phyloP scores from a whole-genome alignment of 1,284 basidiomycete species.

The Austroboletus sp. region DNA sequence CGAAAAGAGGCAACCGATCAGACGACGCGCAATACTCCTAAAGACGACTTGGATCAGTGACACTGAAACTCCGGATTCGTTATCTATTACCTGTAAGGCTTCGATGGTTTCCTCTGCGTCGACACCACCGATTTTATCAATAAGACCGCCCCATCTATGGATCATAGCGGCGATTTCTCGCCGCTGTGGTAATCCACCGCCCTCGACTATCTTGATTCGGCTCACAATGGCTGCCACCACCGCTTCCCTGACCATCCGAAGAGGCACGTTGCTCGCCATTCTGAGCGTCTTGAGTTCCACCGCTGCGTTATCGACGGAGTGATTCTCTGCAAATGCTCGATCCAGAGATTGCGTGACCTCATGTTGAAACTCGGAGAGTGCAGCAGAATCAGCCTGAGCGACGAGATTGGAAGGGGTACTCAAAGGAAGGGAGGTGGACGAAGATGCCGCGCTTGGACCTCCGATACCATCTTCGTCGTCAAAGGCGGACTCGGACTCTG shows the following conservation, averaged over 20 bases:
- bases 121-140: slow-evolving; percentile 68
- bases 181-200: slow-evolving; percentile 49
- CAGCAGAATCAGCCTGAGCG: slow-evolving; percentile 38
- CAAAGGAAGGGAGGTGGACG: slow-evolving; percentile 35
- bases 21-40: slow-evolving; percentile 62
- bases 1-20: slow-evolving; percentile 58
- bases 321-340: slow-evolving; percentile 84
- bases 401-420: slow-evolving; percentile 34
- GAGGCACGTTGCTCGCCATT: slow-evolving; percentile 87
- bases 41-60: slow-evolving; percentile 6
- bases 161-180: slow-evolving; percentile 55
- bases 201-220: slow-evolving; percentile 53
- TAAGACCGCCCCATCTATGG: slow-evolving; percentile 63
- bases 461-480: slow-evolving; percentile 29
- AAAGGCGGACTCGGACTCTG: slow-evolving; percentile 28
- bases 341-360: slow-evolving; percentile 80
- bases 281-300: slow-evolving; percentile 91
- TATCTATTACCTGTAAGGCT: slow-evolving; percentile 55
- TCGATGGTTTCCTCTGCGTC: slow-evolving; percentile 69
- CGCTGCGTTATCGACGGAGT: slow-evolving; percentile 85
- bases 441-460: slow-evolving; percentile 38
- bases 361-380: slow-evolving; percentile 64
- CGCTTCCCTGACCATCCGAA: slow-evolving; percentile 69
- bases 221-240: slow-evolving; percentile 71
- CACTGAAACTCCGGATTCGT: neutral